Evolutionary conservation across 805 yeast genomes (phyloP).

Genomic region (Suhomyces canberraensis): DNA sequence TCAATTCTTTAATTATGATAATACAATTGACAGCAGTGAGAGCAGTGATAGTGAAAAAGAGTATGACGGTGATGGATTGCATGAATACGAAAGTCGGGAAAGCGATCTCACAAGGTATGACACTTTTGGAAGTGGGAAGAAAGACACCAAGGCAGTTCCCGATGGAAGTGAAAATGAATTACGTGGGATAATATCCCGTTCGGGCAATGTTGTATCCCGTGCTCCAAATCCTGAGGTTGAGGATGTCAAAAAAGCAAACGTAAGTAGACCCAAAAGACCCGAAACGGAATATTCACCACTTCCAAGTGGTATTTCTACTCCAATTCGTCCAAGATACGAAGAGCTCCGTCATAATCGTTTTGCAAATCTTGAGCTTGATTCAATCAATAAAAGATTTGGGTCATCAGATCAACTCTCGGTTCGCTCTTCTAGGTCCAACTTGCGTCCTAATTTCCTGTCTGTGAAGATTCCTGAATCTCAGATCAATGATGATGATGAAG

Average conservation of each 20-base stretch:
- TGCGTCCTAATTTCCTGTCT: conserved; percentile 65
- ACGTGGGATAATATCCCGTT: no score
- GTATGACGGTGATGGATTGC: conserved; percentile 4
- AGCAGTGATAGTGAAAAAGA: conserved; percentile 24
- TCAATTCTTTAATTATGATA: conserved; percentile 23
- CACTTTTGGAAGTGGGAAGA: background rate
- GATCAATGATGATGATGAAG: conserved; percentile 64
- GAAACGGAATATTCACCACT: background rate
- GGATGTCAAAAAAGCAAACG: background rate
- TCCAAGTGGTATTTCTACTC: background rate
- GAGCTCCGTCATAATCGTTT: background rate
- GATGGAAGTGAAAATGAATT: background rate
- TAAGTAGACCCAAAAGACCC: background rate
- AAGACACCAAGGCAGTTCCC: background rate
- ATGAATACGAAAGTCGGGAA: background rate
- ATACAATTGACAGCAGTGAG: conserved; percentile 21
- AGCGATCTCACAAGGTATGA: background rate
- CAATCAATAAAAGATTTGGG: background rate
- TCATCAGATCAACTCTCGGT: conserved; percentile 28
- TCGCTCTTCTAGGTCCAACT: conserved; percentile 33
- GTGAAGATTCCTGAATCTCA: conserved; percentile 68
- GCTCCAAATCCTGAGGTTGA: background rate
- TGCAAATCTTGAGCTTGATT: background rate
- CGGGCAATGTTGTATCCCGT: no score
- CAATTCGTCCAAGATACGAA: background rate